A percentile compares a stretch with the other conserved stretches of the same genome.
phyloP scores from a whole-genome alignment of 2,329 filamentous ascomycete genomes.

The Xenoacremonium recifei region DNA sequence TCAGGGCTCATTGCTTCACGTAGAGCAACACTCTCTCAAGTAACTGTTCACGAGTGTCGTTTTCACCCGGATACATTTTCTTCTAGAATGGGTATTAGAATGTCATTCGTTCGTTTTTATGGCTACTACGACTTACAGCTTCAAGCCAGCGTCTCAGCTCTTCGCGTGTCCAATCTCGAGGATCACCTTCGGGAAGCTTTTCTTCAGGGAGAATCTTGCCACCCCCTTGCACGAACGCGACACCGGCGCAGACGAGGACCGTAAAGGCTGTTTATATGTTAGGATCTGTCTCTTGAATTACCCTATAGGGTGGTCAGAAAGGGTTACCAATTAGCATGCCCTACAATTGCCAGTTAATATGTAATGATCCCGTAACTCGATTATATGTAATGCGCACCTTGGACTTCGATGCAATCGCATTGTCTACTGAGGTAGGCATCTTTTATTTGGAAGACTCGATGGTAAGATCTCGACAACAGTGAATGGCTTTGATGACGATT shows the following conservation, averaged over 20 bases:
- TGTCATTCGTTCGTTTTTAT: background rate
- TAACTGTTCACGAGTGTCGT: constrained; percentile 44
- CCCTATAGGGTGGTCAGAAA: constrained; percentile 9
- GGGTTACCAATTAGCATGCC: constrained; percentile 11
- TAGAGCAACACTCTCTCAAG: constrained; percentile 47
- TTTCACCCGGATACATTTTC: constrained; percentile 43
- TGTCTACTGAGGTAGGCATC: constrained; percentile 23
- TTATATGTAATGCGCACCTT: constrained; percentile 14
- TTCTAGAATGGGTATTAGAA: constrained; percentile 31
- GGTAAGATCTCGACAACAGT: background rate
- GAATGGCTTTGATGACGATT: background rate
- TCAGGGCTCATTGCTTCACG: no score
- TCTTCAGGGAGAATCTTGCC: constrained; percentile 77
- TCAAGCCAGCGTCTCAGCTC: constrained; percentile 81
- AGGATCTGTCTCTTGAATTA: background rate
- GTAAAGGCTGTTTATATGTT: constrained; percentile 62
- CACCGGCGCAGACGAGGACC: constrained; percentile 76
- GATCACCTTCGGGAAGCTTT: constrained; percentile 75
- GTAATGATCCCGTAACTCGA: background rate
- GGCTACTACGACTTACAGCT: constrained; percentile 51
- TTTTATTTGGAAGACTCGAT: background rate
- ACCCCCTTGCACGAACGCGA: constrained; percentile 83
- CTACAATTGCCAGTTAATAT: constrained; percentile 44
- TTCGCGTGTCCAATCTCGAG: constrained; percentile 69
- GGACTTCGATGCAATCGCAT: constrained; percentile 25